Evolutionary conservation across 768 basidiomycete species (phyloP), one percentile per base, ranked within the genome.

Genomic region (Mrakia frigida): DNA sequence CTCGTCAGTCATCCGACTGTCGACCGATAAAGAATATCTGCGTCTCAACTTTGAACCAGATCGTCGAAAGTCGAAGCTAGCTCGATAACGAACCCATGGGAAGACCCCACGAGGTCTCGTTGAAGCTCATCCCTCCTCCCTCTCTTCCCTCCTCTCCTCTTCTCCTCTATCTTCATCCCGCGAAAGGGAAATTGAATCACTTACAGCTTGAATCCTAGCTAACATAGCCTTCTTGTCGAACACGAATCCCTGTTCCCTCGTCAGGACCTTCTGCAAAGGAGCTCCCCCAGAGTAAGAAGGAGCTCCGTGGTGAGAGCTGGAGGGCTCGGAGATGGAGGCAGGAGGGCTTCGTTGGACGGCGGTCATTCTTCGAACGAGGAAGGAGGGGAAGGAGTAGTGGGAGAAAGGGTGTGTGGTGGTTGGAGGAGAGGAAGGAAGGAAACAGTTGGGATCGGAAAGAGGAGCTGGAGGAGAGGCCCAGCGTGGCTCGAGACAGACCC

Each of bases 221-320:
- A 68, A 18, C 65, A 68, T 68, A 21, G 65, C 65, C 65, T 68
- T 68, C 65, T 68, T 68, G 16, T 68, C 65, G 65, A 68, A 39
- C 37, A 39, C 35, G 37, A 68, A 68, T 6, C 65, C 65, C 16
- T 68, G 65, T 9, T 68, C 65, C 23, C 65, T 35, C 16, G 65
- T 68, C 35, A 68, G 39, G 2, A 41, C 37, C 39, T 68, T 68
- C 7, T 21, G 18, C 35, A 68, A n/a, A n/a, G 65, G 65, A 5
- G 65, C 65, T 68, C 65, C 65, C 43, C 65, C 65, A 18, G 23
- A 13, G 65, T 68, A 68, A 5, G 65, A 6, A 23, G 65, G 37
- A 23, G 65, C 10, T 5, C 9, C 56, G 56, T 56, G 56, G n/a
- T n/a, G n/a, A n/a, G n/a, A n/a, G n/a, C n/a, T n/a, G 9, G 61